These are phyloP conservation scores for Madurella fahalii DNA, from an alignment of 2,329 filamentous ascomycete species.

Conservation along the genomic window DNA sequence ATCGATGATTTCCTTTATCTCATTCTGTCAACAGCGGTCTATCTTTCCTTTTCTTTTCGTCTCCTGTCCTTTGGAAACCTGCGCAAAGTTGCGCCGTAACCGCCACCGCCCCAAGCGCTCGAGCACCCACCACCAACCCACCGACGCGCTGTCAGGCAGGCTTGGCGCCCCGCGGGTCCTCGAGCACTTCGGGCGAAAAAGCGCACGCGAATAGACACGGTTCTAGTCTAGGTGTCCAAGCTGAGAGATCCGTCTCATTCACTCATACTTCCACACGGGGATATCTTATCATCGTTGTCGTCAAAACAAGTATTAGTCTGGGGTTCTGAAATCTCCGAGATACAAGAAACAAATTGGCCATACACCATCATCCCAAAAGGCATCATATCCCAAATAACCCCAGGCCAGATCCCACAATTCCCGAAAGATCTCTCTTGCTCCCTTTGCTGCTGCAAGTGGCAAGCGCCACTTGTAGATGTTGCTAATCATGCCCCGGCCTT, in stretches of 20 bases:
- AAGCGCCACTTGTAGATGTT: constrained; percentile 12
- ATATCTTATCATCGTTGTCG: constrained; percentile 2
- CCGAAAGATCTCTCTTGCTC: constrained; percentile 6
- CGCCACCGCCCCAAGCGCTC: too few relatives aligned
- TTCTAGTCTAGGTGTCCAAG: not conserved
- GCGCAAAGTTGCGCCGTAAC: too few relatives aligned
- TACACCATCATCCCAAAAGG: not conserved
- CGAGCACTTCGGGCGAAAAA: not conserved
- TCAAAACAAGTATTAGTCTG: not conserved
- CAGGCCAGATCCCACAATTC: not conserved
- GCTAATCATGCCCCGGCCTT: constrained; percentile 15
- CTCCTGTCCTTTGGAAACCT: too few relatives aligned
- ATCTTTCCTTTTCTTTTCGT: too few relatives aligned
- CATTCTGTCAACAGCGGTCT: too few relatives aligned
- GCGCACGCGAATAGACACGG: not conserved
- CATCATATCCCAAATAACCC: not conserved
- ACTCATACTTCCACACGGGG: too few relatives aligned
- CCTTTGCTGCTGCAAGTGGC: constrained; percentile 7
- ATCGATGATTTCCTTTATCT: not conserved
- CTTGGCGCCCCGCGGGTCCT: not conserved
- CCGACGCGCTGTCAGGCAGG: too few relatives aligned
- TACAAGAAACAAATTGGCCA: constrained; percentile 1
- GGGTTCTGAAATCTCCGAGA: not conserved
- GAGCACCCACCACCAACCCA: too few relatives aligned
- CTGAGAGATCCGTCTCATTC: not conserved